Conservation (phyloP, 768 basidiomycete species). For the Phylloporus arenicola region DNA sequence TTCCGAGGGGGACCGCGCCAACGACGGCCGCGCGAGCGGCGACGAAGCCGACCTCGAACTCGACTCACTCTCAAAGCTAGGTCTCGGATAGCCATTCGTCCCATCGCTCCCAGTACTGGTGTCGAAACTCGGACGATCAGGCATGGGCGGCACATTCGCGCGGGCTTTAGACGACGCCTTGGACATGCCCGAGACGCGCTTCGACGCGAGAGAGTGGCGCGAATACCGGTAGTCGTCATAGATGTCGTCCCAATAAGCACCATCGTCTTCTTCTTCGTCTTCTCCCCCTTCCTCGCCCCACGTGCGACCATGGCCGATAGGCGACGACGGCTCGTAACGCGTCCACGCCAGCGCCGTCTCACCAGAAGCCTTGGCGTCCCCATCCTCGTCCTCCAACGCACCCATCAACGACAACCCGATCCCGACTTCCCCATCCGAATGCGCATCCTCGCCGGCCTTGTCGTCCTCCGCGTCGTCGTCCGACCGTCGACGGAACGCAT, state of each 20-base stretch:
- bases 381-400: slow-evolving; percentile 33
- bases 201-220: slow-evolving; percentile 47
- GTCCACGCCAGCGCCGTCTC: slow-evolving; percentile 25
- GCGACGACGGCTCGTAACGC: slow-evolving; percentile 24
- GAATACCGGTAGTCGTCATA: slow-evolving; percentile 81
- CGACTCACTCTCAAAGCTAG: slow-evolving; percentile 25
- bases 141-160: slow-evolving; percentile 24
- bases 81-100: slow-evolving; percentile 11
- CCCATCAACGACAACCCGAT: slow-evolving; percentile 67
- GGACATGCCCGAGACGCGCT: slow-evolving; percentile 14
- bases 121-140: slow-evolving; percentile 11
- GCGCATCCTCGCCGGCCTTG: slow-evolving; percentile 15
- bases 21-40: slow-evolving; percentile 15
- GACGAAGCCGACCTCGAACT: slow-evolving; percentile 13
- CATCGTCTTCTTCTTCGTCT: slow-evolving; percentile 25
- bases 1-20: slow-evolving; percentile 20
- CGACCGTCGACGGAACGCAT: slow-evolving; percentile 21
- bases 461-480: slow-evolving; percentile 5
- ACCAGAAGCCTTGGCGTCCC: neutral
- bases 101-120: slow-evolving; percentile 21
- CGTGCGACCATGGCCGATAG: slow-evolving; percentile 4
- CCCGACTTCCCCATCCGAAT: slow-evolving; percentile 57
- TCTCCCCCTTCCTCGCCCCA: neutral
- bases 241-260: slow-evolving; percentile 65
- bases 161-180: slow-evolving; percentile 24